Base-by-base conservation (phyloP, 2,329 filamentous ascomycete genomes). In the Aspergillus arachidicola region DNA sequence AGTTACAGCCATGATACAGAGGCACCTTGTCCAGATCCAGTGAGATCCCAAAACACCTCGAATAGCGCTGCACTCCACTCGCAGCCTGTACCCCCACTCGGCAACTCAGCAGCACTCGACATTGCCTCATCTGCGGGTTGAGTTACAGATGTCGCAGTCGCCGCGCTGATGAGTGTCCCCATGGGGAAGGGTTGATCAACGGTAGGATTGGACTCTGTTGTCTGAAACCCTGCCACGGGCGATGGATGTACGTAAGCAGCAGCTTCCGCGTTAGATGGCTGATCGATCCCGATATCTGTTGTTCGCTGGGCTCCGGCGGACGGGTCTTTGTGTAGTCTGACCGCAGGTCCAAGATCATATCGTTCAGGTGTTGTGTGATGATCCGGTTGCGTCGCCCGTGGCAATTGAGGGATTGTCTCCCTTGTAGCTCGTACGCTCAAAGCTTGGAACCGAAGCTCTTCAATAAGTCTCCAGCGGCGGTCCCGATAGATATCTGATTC, bases 21-120 rank as follows among this genome's bases (percentile, higher is more conserved):
- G 16, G 14, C 12, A 19, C 46, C 23, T 50, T 28, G 46, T 30
- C 26, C 12, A 26, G 6, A 19, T 32, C 21, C 51, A 14, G 30
- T 11, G 19, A 54, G 32, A 34, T 54, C 51, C 51, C 51, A 68
- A 48, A 66, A 69, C 10, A 48, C 58, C 21, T 64, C 62, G 43
- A 70, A 68, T 9, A 67, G 56, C 5, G 21, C 53, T 28, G 59
- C 57, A 57, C 64, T 68, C 68, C 67, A 70, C 48, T 70, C 63
- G 50, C 67, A 70, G 2, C 34, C 57, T 21, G 67, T 70, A 9
- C 64, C 68, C 7, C 60, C 48, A 10, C 59, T 66, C 14, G 68
- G 68, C 34, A 65, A 51, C 7, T 66, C 63, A 3, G 43, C 53
- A 21, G 34, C 11, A 12, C 61, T 36, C 19, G n/a, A 23, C 12